Base-by-base conservation (phyloP, 2,329 filamentous ascomycete species). In the Epichloe glyceriae region DNA sequence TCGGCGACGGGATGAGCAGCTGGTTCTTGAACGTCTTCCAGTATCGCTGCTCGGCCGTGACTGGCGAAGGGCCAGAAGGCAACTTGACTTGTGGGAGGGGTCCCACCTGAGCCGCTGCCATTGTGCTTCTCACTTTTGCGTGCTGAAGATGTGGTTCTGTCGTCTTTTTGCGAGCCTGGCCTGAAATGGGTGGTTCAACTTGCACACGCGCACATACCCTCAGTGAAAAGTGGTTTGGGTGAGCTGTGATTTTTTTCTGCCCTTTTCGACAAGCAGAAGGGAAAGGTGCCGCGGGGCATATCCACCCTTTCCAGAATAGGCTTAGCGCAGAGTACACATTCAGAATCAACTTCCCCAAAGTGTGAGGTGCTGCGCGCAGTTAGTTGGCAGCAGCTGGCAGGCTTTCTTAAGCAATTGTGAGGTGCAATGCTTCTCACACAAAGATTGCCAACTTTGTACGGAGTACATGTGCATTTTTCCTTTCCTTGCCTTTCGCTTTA, bases 1-100 rank as follows among this genome's bases (percentile, higher is more conserved):
- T 88, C 56, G 90, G 89, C 55, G 91, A 95, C 44, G 93, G 87
- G 55, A 97, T 83, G 54, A 91, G 82, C 52, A 95, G 81, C 57
- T 90, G 87, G 59, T 90, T 93, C 70, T 88, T 89, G 74, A 98
- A 98, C 12, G 86, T 85, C 64, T 85, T 86, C 94, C 94, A 98
- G 75, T 97, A 97, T 57, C 84, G 80, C 71, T 97, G 90, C 72
- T 98, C 93, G 34, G 90, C 84, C 5, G 91, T 95, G 46, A 91
- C 71, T 50, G 88, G 85, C 40, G 85, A 83, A 52, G 89, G 89
- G 47, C 88, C 87, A 56, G 86, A 79, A 52, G 91, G 83, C 63
- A 94, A 79, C 75, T 88, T 94, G 63, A 94, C 73, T 67, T 84
- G 84, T 66, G 83, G 82, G 58, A 95, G 73, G 54, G 86, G 85